These are phyloP conservation scores for Vickermania spadyakhi DNA, from an alignment of 208 protist genomes.

Conservation along the genomic window DNA sequence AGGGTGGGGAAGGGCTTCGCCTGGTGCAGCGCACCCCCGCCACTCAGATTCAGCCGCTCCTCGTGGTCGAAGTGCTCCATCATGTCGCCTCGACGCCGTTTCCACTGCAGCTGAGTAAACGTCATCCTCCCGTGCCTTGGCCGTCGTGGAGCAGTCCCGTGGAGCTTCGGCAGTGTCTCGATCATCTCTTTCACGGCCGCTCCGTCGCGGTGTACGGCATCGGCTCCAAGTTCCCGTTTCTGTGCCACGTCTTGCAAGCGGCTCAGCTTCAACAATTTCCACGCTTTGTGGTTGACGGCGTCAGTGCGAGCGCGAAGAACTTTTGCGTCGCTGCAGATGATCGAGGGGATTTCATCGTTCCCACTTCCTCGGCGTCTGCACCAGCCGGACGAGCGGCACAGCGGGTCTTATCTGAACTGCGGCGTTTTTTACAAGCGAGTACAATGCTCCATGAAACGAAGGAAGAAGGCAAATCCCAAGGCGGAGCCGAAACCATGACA, in stretches of 20 bases:
- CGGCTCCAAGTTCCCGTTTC: constrained; percentile 70
- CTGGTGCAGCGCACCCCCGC: background rate
- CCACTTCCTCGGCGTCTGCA: background rate
- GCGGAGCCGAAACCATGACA: too few relatives aligned
- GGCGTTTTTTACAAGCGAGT: background rate
- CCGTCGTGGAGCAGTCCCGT: constrained; percentile 8
- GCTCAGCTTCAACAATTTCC: constrained; percentile 28
- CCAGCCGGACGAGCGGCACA: background rate
- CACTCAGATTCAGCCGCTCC: constrained; percentile 16
- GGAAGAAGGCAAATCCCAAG: too few relatives aligned
- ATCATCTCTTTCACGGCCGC: constrained; percentile 65
- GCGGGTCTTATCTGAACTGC: background rate
- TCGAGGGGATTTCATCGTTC: background rate
- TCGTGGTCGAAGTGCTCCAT: constrained; percentile 51
- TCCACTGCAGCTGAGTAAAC: background rate
- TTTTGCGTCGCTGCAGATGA: background rate
- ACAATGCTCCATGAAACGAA: too few relatives aligned
- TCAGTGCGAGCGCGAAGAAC: background rate
- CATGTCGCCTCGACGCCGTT: constrained; percentile 34
- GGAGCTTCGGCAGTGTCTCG: constrained; percentile 53
- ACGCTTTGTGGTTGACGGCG: constrained; percentile 35
- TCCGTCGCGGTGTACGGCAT: constrained; percentile 72
- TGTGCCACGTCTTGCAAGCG: constrained; percentile 53
- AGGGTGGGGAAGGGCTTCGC: background rate
- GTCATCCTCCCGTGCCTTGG: background rate